phyloP scores from a whole-genome alignment of 164 flowering plant genomes.

The Macadamia integrifolia region DNA sequence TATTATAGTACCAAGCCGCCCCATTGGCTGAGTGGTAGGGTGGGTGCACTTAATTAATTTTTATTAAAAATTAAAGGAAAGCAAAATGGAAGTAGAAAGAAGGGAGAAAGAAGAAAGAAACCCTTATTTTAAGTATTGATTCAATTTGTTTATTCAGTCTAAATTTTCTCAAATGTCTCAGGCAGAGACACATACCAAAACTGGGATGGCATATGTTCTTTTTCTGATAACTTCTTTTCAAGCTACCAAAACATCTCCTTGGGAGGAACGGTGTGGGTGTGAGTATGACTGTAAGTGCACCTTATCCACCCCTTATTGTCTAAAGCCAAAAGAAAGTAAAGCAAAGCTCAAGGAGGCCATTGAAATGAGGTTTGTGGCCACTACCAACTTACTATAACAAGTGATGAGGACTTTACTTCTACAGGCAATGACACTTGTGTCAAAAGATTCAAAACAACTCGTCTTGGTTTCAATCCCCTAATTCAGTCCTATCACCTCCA shows the following conservation, averaged over 20 bases:
- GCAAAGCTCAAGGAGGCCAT: not conserved
- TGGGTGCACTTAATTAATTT: not conserved
- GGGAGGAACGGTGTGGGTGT: not conserved
- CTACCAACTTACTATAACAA: not conserved
- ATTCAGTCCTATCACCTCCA: too few relatives aligned
- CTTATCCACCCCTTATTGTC: not conserved
- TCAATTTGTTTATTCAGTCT: too few relatives aligned
- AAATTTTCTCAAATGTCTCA: too few relatives aligned
- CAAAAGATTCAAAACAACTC: not conserved
- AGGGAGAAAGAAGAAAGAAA: not conserved
- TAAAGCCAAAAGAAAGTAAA: not conserved
- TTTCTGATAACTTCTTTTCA: not conserved
- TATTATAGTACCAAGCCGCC: too few relatives aligned
- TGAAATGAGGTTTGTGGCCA: not conserved
- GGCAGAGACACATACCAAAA: too few relatives aligned
- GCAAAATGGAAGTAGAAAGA: too few relatives aligned
- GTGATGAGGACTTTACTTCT: constrained; percentile 4
- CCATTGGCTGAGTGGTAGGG: not conserved
- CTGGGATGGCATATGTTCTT: not conserved
- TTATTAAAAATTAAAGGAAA: too few relatives aligned
- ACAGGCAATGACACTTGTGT: not conserved
- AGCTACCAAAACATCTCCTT: too few relatives aligned
- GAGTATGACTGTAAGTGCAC: not conserved
- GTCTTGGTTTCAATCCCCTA: too few relatives aligned
- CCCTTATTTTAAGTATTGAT: not conserved